Percentiles rank a stretch among this genome's conserved stretches.
phyloP scores from a whole-genome alignment of 2,329 filamentous ascomycete genomes.

The Graphiopsis chlorocephala region DNA sequence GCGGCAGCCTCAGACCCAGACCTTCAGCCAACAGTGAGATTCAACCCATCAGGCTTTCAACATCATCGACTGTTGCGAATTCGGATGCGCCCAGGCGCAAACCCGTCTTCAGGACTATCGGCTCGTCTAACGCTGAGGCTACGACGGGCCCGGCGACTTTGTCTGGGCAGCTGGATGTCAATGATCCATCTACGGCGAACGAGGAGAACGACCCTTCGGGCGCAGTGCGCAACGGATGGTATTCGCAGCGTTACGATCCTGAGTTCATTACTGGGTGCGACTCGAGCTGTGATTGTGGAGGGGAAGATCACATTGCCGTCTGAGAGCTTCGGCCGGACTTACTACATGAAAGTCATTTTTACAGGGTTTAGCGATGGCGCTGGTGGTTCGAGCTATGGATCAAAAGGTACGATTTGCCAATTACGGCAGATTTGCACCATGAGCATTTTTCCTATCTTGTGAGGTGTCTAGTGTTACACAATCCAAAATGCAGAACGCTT shows the following conservation, averaged over 20 bases:
- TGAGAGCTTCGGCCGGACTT: neutral
- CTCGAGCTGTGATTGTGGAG: slow-evolving; percentile 9
- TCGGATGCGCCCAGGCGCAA: slow-evolving; percentile 26
- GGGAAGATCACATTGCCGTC: slow-evolving; percentile 3
- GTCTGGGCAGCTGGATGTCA: slow-evolving; percentile 6
- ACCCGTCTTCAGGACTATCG: slow-evolving; percentile 29
- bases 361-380: slow-evolving; percentile 10
- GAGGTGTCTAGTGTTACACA: slow-evolving; percentile 4
- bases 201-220: slow-evolving; percentile 14
- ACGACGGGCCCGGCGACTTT: slow-evolving; percentile 1
- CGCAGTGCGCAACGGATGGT: slow-evolving; percentile 10
- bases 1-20: slow-evolving; percentile 62
- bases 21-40: slow-evolving; percentile 52
- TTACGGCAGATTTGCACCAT: neutral
- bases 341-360: neutral
- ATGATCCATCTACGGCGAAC: slow-evolving; percentile 11
- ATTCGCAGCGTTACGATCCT: slow-evolving; percentile 6
- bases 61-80: neutral
- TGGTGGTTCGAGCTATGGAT: neutral
- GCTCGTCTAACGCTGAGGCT: neutral
- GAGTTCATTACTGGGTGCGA: slow-evolving; percentile 7
- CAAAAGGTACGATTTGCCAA: neutral
- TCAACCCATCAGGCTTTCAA: slow-evolving; percentile 4
- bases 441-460: slow-evolving; percentile 2
- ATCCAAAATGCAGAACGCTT: slow-evolving; percentile 15